Conservation (phyloP, 2,329 filamentous ascomycete genomes). For the Blastomyces gilchristii region DNA sequence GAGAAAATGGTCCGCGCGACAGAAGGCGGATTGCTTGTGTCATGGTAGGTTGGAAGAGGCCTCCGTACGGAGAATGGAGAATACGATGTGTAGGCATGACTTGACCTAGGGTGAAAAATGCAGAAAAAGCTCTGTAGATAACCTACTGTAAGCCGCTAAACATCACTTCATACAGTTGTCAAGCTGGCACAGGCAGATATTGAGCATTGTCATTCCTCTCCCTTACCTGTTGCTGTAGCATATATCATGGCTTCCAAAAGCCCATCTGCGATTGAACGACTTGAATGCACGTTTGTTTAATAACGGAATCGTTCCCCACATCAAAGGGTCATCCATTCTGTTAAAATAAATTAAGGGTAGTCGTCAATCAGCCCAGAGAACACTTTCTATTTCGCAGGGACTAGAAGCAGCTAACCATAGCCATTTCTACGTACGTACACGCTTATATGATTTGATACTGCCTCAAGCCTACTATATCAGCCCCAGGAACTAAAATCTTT, state of each 20-base stretch:
- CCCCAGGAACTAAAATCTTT: conserved; percentile 6
- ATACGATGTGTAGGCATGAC: conserved; percentile 79
- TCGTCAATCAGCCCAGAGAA: conserved; percentile 22
- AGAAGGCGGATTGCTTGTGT: conserved; percentile 76
- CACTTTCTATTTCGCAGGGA: conserved; percentile 1
- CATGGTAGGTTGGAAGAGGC: conserved; percentile 82
- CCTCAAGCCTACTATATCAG: conserved; percentile 8
- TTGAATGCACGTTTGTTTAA: conserved; percentile 59
- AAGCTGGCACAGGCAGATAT: conserved; percentile 4
- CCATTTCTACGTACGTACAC: conserved; percentile 54
- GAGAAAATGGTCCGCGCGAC: conserved; percentile 53
- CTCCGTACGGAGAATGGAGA: conserved; percentile 67
- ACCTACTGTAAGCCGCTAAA: background rate
- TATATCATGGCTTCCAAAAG: conserved; percentile 86
- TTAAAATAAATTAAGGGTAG: conserved; percentile 14
- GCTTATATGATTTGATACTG: conserved; percentile 80
- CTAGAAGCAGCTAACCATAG: conserved; percentile 15
- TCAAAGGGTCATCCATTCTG: conserved; percentile 84
- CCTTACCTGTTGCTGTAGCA: conserved; percentile 80
- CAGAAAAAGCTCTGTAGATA: conserved; percentile 48
- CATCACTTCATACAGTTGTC: background rate
- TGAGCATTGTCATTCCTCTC: background rate
- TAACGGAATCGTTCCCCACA: conserved; percentile 81
- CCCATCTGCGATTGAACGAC: conserved; percentile 65
- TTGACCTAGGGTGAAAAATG: conserved; percentile 84